phyloP scores from a whole-genome alignment of 257 asterid genomes.

The Capsicum chinense region DNA sequence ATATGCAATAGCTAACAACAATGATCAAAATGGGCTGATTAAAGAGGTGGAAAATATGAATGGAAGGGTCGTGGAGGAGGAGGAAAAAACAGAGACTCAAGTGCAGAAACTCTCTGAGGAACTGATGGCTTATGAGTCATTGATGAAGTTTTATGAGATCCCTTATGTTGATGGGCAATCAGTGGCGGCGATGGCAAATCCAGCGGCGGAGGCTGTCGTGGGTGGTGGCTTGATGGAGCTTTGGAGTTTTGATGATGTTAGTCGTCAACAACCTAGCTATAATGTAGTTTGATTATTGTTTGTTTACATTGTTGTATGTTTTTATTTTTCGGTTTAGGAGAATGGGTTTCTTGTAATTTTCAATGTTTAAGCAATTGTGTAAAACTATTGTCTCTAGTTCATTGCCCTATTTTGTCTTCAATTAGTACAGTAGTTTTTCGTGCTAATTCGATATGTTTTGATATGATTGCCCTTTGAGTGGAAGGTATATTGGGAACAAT shows the following conservation, averaged over 20 bases:
- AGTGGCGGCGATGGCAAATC: conserved; percentile 37
- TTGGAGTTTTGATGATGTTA: conserved; percentile 75
- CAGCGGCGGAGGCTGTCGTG: conserved; percentile 48
- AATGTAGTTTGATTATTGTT: background rate
- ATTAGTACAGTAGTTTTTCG: no score
- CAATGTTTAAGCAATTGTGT: background rate
- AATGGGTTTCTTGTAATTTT: background rate
- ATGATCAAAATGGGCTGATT: conserved; percentile 20
- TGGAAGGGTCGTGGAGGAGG: background rate
- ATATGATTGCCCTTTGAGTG: no score
- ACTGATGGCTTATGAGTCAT: conserved; percentile 75
- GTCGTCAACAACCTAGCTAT: conserved; percentile 18
- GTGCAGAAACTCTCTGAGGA: conserved; percentile 76
- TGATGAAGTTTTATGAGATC: conserved; percentile 79
- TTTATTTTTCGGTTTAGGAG: background rate
- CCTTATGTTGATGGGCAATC: conserved; percentile 88
- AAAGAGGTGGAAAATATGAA: background rate
- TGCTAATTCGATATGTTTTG: no score
- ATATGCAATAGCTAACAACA: background rate
- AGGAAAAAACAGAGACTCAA: conserved; percentile 27
- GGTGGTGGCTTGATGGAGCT: conserved; percentile 52
- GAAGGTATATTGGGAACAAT: no score
- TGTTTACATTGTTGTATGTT: background rate
- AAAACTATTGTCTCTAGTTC: background rate
- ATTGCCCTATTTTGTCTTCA: background rate